Evolutionary conservation across 805 yeast species (phyloP), one percentile per base, ranked within the genome.

Genomic region (Saccharomycopsis capsularis): DNA sequence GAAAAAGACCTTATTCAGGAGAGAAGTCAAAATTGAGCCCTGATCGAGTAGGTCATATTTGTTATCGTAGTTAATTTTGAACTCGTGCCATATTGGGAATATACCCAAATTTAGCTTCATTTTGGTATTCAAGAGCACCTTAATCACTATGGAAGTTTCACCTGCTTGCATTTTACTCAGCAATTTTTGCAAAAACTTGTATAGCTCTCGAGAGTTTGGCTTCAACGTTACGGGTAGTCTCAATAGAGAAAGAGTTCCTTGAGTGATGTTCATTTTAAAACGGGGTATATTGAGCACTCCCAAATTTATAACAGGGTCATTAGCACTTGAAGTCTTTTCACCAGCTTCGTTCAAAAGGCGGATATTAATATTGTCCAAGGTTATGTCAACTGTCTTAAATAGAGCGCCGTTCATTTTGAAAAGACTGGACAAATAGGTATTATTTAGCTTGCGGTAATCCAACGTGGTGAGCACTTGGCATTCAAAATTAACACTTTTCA

Each of bases 101-200:
- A 30, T 13, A 2, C 51, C 50, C 15, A 53, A 25, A n/a, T 37
- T 42, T 5, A 53, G 19, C 15, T 30, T 37, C 2, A 50, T 6
- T 22, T 32, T 18, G 2, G 56, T 47, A 13, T 43, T 27, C 3
- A 36, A 25, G 21, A 44, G 44, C 2, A 50, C 34, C 22, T 41
- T 36, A 29, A 49, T 37, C 11, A 37, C 25, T 3, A 53, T 24
- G 11, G 38, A 16, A 11, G 30, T 23, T 23, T 50, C 48, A 29
- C 30, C 30, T 11, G 46, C 38, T 11, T 45, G 42, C 53, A 53
- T 50, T 40, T 44, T 50, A 3, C 50, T 43, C 39, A 45, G 46
- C 15, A 53, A 19, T 32, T 47, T 42, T 27, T 47, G 40, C 34
- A 53, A 41, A 18, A 53, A 47, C 11, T 30, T 13, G 19, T 29